Percentiles rank a stretch among this genome's conserved stretches.
Conservation (phyloP, 2,329 filamentous ascomycete genomes). For the Aspergillus sclerotialis region DNA sequence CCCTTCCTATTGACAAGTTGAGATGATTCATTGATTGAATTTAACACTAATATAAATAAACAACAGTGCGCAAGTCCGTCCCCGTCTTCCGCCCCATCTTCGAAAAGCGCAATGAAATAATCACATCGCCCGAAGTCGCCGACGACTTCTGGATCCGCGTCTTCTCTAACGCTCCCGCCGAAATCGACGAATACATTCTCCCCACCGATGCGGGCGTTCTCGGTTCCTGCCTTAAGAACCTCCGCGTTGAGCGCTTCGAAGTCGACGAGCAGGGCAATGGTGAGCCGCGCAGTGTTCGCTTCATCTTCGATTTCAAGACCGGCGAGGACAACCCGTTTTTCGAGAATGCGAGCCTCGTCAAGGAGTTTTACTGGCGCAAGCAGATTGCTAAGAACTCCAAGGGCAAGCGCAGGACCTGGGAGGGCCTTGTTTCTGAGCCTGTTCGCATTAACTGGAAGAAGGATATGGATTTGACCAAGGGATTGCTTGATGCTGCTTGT, state of each 20-base stretch:
- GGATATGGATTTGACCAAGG: conserved; percentile 74
- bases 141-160: conserved; percentile 89
- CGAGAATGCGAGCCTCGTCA: conserved; percentile 68
- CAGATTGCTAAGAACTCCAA: conserved; percentile 37
- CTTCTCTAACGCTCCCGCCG: conserved; percentile 74
- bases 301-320: conserved; percentile 66
- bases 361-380: conserved; percentile 83
- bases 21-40: conserved; percentile 1
- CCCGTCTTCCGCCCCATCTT: conserved; percentile 64
- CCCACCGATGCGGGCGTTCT: conserved; percentile 67
- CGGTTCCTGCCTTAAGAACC: conserved; percentile 56
- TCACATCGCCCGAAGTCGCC: conserved; percentile 55
- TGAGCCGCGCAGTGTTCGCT: conserved; percentile 71
- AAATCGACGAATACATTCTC: conserved; percentile 83
- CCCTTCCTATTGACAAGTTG: conserved; percentile 1
- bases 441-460: conserved; percentile 84
- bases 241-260: conserved; percentile 77
- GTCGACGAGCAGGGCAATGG: conserved; percentile 53
- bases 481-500: conserved; percentile 67
- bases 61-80: conserved; percentile 65
- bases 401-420: conserved; percentile 52
- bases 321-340: conserved; percentile 69
- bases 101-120: conserved; percentile 63
- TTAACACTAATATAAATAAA: conserved; percentile 1
- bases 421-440: conserved; percentile 78